Base-by-base conservation (phyloP, 73 alveolate genomes). In the Effrenium voratum region DNA sequence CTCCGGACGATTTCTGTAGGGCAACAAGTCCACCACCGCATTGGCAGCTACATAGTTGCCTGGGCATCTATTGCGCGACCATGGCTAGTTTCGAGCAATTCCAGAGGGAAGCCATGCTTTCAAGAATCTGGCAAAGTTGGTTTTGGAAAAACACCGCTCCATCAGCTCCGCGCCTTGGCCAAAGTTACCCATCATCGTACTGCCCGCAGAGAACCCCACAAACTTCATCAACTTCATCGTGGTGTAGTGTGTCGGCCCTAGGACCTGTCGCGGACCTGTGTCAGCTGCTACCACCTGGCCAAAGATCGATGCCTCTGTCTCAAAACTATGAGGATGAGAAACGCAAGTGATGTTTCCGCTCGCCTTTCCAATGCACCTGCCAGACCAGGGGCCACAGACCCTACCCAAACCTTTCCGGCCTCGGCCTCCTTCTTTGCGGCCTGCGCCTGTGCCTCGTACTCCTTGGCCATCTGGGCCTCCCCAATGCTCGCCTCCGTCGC, bases 101-200 rank as follows among this genome's bases (percentile, higher is more conserved):
- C n/a, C n/a, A n/a, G n/a, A n/a, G n/a, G n/a, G n/a, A n/a, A n/a
- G n/a, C n/a, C n/a, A n/a, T n/a, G n/a, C n/a, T n/a, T n/a, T n/a
- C n/a, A n/a, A n/a, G n/a, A n/a, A n/a, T n/a, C n/a, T n/a, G n/a
- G n/a, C n/a, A n/a, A n/a, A n/a, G n/a, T n/a, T n/a, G n/a, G n/a
- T n/a, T n/a, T n/a, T n/a, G n/a, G n/a, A n/a, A n/a, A n/a, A n/a
- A n/a, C n/a, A n/a, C n/a, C n/a, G n/a, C n/a, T n/a, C n/a, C n/a
- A n/a, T n/a, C n/a, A n/a, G n/a, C n/a, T n/a, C n/a, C n/a, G n/a
- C n/a, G 73, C 96, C 96, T 90, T 90, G 96, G 34, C 96, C 96
- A 50, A 90, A 57, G 75, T 90, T 90, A 55, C 96, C 96, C 87
- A 55, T 90, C 96, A 90, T 90, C 45, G 96, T 90, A 87, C 96